A percentile compares a stretch with the other conserved stretches of the same genome.
phyloP scores from a whole-genome alignment of 108 stramenopile species.

The Pseudonitzschia multistriata region DNA sequence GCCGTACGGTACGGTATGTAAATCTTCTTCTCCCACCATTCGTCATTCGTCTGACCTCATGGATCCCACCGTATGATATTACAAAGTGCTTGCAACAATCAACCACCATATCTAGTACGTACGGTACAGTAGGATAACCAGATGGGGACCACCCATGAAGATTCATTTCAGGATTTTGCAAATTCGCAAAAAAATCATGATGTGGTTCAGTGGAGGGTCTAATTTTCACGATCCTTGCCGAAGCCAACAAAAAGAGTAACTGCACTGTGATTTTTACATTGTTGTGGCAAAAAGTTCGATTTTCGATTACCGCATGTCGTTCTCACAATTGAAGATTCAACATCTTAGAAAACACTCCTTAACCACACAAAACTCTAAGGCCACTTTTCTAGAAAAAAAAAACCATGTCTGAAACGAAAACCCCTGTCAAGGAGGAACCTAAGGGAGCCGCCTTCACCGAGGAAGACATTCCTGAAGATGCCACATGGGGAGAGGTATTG shows the following conservation, averaged over 20 bases:
- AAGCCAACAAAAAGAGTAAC: not conserved
- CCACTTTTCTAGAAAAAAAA: not conserved
- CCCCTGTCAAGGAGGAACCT: not conserved
- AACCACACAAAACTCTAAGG: not conserved
- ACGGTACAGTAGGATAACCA: too few relatives aligned
- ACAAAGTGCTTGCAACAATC: too few relatives aligned
- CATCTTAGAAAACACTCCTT: too few relatives aligned
- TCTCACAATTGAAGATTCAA: not conserved
- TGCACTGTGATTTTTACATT: not conserved
- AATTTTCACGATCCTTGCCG: not conserved
- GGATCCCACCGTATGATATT: too few relatives aligned
- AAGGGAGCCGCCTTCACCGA: constrained; percentile 1
- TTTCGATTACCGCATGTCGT: not conserved
- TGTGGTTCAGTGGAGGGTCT: not conserved
- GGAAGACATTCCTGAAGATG: constrained; percentile 29
- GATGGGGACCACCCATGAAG: too few relatives aligned
- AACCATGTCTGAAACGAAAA: constrained; percentile 4
- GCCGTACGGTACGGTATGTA: not conserved
- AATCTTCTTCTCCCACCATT: too few relatives aligned
- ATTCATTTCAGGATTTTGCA: not conserved
- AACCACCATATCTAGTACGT: too few relatives aligned
- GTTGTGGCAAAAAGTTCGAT: not conserved
- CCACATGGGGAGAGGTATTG: constrained; percentile 79
- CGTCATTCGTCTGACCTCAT: too few relatives aligned
- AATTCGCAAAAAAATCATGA: not conserved